A percentile compares a stretch with the other conserved stretches of the same genome.
Evolutionary conservation across 164 flowering plant species (phyloP).

Genomic region (Chimonanthus praecox): DNA sequence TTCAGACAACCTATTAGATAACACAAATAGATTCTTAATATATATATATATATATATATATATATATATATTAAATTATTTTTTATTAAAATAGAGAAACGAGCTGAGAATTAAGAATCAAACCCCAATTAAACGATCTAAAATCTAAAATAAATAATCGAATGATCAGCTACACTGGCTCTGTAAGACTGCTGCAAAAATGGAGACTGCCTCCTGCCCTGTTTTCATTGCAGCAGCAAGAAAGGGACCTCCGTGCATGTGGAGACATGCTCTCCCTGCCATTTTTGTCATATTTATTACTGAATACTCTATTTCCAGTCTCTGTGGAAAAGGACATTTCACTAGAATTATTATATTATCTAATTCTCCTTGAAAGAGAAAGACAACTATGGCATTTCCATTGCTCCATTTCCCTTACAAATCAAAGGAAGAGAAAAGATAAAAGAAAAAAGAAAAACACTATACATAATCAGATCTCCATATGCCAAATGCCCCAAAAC

Average conservation of each 20-base stretch:
- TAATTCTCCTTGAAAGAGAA: neutral
- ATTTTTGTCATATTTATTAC: neutral
- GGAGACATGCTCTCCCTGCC: neutral
- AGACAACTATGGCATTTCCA: constrained; percentile 6
- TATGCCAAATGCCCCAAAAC: neutral
- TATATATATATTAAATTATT: too few relatives aligned
- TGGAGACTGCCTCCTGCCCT: neutral
- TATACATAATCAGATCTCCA: neutral
- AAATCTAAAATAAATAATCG: too few relatives aligned
- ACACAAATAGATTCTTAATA: too few relatives aligned
- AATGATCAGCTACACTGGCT: neutral
- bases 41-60: too few relatives aligned
- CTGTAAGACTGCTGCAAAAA: too few relatives aligned
- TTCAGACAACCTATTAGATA: too few relatives aligned
- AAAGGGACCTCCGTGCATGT: neutral
- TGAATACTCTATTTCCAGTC: neutral
- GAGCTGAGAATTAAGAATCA: too few relatives aligned
- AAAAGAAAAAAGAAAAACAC: neutral
- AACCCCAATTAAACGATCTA: too few relatives aligned
- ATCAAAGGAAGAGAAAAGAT: neutral
- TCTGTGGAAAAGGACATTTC: neutral
- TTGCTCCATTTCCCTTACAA: constrained; percentile 1
- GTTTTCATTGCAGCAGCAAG: neutral
- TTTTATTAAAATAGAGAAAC: too few relatives aligned
- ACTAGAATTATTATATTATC: neutral